Base-by-base conservation (phyloP, 2,329 filamentous ascomycete species). In the Rhinocladiella mackenziei region DNA sequence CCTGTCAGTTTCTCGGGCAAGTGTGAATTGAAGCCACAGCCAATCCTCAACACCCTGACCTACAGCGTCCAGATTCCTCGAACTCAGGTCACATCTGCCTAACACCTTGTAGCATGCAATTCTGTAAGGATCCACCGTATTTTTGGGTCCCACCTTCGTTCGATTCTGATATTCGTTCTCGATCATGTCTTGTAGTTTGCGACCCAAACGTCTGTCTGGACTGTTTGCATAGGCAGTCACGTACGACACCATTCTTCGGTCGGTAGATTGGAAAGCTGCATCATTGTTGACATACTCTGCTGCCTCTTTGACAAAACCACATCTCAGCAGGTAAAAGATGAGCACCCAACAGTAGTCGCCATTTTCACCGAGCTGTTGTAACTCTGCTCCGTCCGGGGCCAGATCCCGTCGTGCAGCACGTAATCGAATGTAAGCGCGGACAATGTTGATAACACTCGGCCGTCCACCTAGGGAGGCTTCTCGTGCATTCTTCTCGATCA, bases 41-140 rank as follows among this genome's bases (percentile, higher is more conserved):
- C 78, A 83, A 55, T 83, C 80, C 56, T 82, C 78, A 57, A 81
- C 76, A 23, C 71, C 74, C 58, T 78, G 76, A 30, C 69, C 75
- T 48, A 83, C 71, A 3, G 69, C 67, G 32, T 80, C 77, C 25
- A 83, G 64, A 47, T 69, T 77, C 42, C 77, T 71, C 31, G 73
- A 71, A 35, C 65, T 70, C 46, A 83, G 67, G 52, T 83, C 80
- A 59, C 79, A 83, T 37, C 80, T 88, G 33, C 94, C 92, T 57
- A 98, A 84, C 50, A 98, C 83, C 74, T 98, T 97, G 75, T 97
- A 97, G 65, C 92, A 96, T 35, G 91, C 89, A 81, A 95, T 89
- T 41, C 89, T 83, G 70, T 94, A 98, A 18, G 92, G 92, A 63
- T 98, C 92, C 53, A 94, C 81, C 1, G 86, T 86, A 61, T 89